Conservation (phyloP, 1,284 basidiomycete species). For the Ceratobasidium sp. region DNA sequence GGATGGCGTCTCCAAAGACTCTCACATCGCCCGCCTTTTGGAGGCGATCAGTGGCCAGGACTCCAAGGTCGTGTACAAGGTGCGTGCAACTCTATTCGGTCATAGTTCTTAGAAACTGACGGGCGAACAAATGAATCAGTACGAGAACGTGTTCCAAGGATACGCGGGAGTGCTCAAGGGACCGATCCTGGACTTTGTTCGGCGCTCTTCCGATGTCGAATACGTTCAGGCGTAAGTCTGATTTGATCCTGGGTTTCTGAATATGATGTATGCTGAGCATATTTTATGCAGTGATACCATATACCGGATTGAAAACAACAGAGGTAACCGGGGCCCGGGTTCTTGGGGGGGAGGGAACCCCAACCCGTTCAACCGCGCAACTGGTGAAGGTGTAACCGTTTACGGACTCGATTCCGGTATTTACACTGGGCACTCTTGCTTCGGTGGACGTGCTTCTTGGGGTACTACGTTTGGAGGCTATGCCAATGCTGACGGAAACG, state of each 20-base stretch:
- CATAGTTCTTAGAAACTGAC: background rate
- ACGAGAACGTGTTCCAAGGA: constrained; percentile 43
- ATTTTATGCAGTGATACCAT: constrained; percentile 24
- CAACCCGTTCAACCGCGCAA: constrained; percentile 10
- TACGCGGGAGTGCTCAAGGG: constrained; percentile 44
- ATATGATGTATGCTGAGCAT: too few relatives aligned
- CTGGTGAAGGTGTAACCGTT: constrained; percentile 37
- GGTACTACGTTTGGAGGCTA: constrained; percentile 57
- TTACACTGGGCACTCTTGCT: constrained; percentile 33
- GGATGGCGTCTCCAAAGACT: constrained; percentile 38
- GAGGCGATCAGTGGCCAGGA: constrained; percentile 15
- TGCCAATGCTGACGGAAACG: constrained; percentile 40
- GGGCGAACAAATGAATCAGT: constrained; percentile 18
- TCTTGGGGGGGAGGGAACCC: constrained; percentile 19
- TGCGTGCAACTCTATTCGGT: background rate
- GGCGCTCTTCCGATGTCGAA: constrained; percentile 42
- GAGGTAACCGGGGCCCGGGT: constrained; percentile 3
- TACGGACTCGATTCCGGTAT: constrained; percentile 44
- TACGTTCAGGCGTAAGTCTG: constrained; percentile 35
- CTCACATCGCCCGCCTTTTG: constrained; percentile 36
- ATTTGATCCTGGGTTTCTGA: background rate
- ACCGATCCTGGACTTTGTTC: constrained; percentile 38
- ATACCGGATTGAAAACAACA: constrained; percentile 19
- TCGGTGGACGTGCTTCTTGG: constrained; percentile 45
- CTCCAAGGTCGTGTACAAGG: constrained; percentile 38